Base-by-base conservation (phyloP, 345 rosid genomes). In the Aquilaria sinensis region DNA sequence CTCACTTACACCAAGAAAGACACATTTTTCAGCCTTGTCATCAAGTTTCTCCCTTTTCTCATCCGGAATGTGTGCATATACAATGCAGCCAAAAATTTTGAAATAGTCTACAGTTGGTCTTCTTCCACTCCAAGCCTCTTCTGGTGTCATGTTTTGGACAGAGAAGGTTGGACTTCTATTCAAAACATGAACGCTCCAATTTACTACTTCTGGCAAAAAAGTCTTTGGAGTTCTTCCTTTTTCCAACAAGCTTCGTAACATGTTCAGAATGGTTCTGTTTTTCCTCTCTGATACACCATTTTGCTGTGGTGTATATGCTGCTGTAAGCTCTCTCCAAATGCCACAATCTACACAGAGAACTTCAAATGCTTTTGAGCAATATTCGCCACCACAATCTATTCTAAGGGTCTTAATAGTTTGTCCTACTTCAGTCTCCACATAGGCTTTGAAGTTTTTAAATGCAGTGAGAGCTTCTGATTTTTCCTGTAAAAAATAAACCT, bases 11-110 rank as follows among this genome's bases (percentile, higher is more conserved):
- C 31, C 31, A 0, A 57, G 48, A 57, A 57, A 57, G 31, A 58
- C 32, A 58, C 34, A 58, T 6, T 45, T 58, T 23, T 58, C 62
- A 10, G 50, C 51, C 4, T 45, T 58, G 34, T 45, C 62, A 58
- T 58, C 51, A 23, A 58, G 61, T 2, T 57, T 57, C 6, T 57
- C 8, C 8, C 51, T 29, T 30, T 47, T 14, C 7, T 14, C 16
- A 10, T 37, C 13, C 23, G 13, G 32, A 12, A 41, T 30, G 34
- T 57, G 59, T 11, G 49, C 49, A 37, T 15, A 57, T 0, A 12
- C 10, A 4, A 57, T 57, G 60, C 32, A n/a, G n/a, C 49, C n/a
- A n/a, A n/a, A n/a, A n/a, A n/a, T n/a, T n/a, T n/a, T n/a, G n/a
- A n/a, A n/a, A n/a, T n/a, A n/a, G n/a, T n/a, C n/a, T n/a, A n/a